Evolutionary conservation across 2,329 filamentous ascomycete species (phyloP), one percentile per base, ranked within the genome.

Genomic region (Aurifilum marmelostoma): DNA sequence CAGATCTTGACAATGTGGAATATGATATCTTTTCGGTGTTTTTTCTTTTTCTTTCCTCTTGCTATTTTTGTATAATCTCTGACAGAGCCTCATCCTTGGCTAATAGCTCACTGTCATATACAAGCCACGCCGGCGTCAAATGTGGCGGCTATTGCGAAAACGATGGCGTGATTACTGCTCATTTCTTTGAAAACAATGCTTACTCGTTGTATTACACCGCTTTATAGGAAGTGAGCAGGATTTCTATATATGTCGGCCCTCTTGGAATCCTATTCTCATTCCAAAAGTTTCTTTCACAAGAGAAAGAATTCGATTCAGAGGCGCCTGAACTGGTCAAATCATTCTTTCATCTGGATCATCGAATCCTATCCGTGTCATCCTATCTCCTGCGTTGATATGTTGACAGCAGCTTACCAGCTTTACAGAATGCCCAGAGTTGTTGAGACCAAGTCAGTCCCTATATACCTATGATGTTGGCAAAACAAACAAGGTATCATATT

Each of bases 161-260:
- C 29, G 56, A 59, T 59, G 56, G 56, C 56, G 56, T 59, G 56
- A 59, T 59, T n/a, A 37, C 5, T 7, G 32, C 24, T n/a, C 43
- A 47, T 47, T 47, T 47, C 7, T n/a, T n/a, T n/a, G n/a, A n/a
- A n/a, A n/a, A n/a, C n/a, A n/a, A n/a, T n/a, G n/a, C n/a, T n/a
- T n/a, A n/a, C n/a, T n/a, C n/a, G n/a, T n/a, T n/a, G n/a, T n/a
- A n/a, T n/a, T n/a, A n/a, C n/a, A n/a, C n/a, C n/a, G 34, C 18
- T 2, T 27, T 3, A 14, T 8, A 14, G n/a, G 9, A 24, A 4
- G 16, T 27, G 3, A 16, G 24, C 12, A n/a, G n/a, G n/a, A 29
- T 27, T 27, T 16, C 12, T 54, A 32, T 56, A 56, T 56, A 18
- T 56, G 4, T 32, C 11, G 11, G 24, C 34, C 34, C 27, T 32